Base-by-base conservation (phyloP, 306 rosid genomes). In the Trifolium fragiferum region DNA sequence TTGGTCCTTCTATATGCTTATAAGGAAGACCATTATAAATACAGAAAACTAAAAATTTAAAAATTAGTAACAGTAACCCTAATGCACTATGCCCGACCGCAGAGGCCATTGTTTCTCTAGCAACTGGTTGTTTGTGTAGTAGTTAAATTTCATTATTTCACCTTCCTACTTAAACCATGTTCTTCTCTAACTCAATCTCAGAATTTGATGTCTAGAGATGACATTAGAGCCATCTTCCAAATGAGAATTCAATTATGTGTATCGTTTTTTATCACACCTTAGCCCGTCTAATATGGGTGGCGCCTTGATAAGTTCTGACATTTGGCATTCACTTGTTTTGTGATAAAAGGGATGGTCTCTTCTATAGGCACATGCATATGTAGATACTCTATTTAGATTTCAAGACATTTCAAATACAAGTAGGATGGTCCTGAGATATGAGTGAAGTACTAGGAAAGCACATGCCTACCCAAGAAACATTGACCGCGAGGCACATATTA, bases 151-250 rank as follows among this genome's bases (percentile, higher is more conserved):
- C 10, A 10, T 10, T 2, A 65, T 20, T 19, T 40, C 10, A 20
- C 70, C 18, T 19, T 18, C 51, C 55, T 66, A 43, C 19, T 21
- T 7, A 7, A 20, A 44, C 37, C 54, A 43, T 40, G 55, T 19
- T 8, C 38, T 41, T 66, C 37, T 20, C 54, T 35, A 21, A 41
- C 20, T 13, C 55, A 16, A 40, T 41, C 23, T 66, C 49, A 76
- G 44, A 66, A 27, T 21, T 23, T 55, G 44, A 67, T 66, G 32
- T 40, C 70, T 65, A 38, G 33, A 65, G 32, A 20, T 18, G 27
- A 64, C 10, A 72, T 9, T 23, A 23, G 18, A 57, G 40, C 7
- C 13, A 1, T 43, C 50, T 62, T 25, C 49, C 62, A 27, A 55
- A 11, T 13, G n/a, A 62, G 60, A 32, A 60, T 19, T 46, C 20